These are phyloP conservation scores for Raffaelea arxii DNA, from an alignment of 2,329 filamentous ascomycete species.

Conservation along the genomic window DNA sequence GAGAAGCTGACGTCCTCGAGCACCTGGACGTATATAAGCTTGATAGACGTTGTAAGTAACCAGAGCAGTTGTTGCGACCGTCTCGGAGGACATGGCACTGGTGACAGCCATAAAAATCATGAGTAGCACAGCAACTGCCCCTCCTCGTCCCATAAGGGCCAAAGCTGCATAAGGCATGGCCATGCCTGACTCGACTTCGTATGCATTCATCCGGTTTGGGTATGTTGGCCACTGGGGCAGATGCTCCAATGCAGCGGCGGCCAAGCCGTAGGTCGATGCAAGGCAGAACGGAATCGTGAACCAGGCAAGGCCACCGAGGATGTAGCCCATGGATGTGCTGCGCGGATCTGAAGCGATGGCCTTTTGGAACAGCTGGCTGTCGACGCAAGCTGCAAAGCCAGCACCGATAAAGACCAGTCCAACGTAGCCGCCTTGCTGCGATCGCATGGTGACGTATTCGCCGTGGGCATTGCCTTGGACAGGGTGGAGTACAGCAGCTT, in stretches of 20 bases:
- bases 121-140: conserved; percentile 57
- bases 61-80: conserved; percentile 81
- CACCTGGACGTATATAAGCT: conserved; percentile 70
- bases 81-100: conserved; percentile 69
- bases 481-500: conserved; percentile 59
- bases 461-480: conserved; percentile 71
- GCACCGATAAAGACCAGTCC: conserved; percentile 68
- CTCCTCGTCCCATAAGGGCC: conserved; percentile 59
- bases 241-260: conserved; percentile 67
- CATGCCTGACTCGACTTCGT: conserved; percentile 70
- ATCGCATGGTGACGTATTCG: conserved; percentile 81
- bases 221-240: conserved; percentile 62
- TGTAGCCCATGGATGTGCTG: conserved; percentile 79
- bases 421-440: conserved; percentile 71
- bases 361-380: conserved; percentile 87
- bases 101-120: conserved; percentile 74
- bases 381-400: conserved; percentile 57
- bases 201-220: conserved; percentile 58
- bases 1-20: conserved; percentile 66
- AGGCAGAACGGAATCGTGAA: conserved; percentile 88
- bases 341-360: conserved; percentile 79
- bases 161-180: conserved; percentile 62
- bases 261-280: conserved; percentile 78
- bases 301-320: conserved; percentile 77
- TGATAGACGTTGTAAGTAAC: conserved; percentile 83